Evolutionary conservation across 805 yeast genomes (phyloP).

Genomic region (Kluyveromyces aestuarii): DNA sequence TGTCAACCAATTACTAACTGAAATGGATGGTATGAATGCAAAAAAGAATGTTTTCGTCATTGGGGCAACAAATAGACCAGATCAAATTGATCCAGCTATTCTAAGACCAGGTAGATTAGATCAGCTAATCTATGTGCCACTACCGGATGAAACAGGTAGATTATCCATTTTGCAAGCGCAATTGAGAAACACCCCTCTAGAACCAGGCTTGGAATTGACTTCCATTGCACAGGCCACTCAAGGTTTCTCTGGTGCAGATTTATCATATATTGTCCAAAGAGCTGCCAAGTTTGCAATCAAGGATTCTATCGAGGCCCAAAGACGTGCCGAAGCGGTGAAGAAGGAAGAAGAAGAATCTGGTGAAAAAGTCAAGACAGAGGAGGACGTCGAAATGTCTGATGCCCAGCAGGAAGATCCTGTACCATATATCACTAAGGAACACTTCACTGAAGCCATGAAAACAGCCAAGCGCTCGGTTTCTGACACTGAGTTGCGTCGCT

Average conservation of each 20-base stretch:
- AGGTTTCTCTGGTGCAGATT: slow-evolving; percentile 99
- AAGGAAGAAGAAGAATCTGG: slow-evolving; percentile 27
- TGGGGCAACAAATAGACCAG: slow-evolving; percentile 99
- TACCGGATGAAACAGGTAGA: slow-evolving; percentile 94
- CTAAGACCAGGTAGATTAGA: slow-evolving; percentile 98
- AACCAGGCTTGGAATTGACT: slow-evolving; percentile 84
- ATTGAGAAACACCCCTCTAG: slow-evolving; percentile 96
- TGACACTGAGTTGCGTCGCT: slow-evolving; percentile 95
- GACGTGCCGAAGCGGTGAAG: slow-evolving; percentile 35
- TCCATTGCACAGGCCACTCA: slow-evolving; percentile 91
- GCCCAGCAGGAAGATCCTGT: slow-evolving; percentile 68
- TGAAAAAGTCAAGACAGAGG: slow-evolving; percentile 31
- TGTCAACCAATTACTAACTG: slow-evolving; percentile 89
- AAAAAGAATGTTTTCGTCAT: slow-evolving; percentile 97
- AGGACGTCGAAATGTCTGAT: slow-evolving; percentile 37
- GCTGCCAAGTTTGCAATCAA: slow-evolving; percentile 98
- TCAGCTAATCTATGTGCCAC: slow-evolving; percentile 95
- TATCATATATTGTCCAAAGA: slow-evolving; percentile 94
- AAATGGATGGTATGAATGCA: slow-evolving; percentile 99
- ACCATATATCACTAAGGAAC: slow-evolving; percentile 87
- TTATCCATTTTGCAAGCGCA: slow-evolving; percentile 89
- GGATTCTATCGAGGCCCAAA: slow-evolving; percentile 88
- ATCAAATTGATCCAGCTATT: slow-evolving; percentile 97
- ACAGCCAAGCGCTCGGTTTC: slow-evolving; percentile 96
- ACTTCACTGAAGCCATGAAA: slow-evolving; percentile 99